phyloP scores from a whole-genome alignment of 2,329 filamentous ascomycete genomes.

The Neoarthrinium moseri region DNA sequence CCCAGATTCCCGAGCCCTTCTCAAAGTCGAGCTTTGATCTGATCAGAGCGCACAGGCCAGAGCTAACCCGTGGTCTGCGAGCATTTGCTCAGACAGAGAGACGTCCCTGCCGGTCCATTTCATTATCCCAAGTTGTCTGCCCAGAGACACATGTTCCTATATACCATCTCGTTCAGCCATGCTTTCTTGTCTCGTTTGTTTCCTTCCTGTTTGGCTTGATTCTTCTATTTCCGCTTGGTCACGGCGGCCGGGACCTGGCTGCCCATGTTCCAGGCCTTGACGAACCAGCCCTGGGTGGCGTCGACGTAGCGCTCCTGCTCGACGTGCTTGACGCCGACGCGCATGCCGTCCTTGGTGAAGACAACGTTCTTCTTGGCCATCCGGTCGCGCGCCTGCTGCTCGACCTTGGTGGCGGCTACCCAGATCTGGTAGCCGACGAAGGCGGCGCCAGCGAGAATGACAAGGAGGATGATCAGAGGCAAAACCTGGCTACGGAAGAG shows the following conservation, averaged over 20 bases:
- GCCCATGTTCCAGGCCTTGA: constrained; percentile 63
- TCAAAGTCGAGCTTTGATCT: too few species aligned
- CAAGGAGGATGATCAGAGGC: constrained; percentile 64
- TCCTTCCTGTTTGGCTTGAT: background rate
- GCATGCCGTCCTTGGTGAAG: constrained; percentile 73
- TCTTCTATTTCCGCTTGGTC: constrained; percentile 6
- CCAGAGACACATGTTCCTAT: too few species aligned
- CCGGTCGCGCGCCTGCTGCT: constrained; percentile 62
- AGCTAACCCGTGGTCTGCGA: too few species aligned
- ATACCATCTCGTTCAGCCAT: too few species aligned
- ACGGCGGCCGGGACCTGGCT: constrained; percentile 2
- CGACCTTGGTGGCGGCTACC: constrained; percentile 64
- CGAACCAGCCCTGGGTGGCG: constrained; percentile 66
- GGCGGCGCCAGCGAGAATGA: constrained; percentile 53
- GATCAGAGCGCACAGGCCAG: too few species aligned
- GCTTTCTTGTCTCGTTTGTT: background rate
- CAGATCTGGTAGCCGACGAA: constrained; percentile 75
- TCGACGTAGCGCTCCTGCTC: constrained; percentile 72
- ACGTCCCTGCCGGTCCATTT: too few species aligned
- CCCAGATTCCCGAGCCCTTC: too few species aligned
- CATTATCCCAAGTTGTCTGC: too few species aligned
- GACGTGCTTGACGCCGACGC: constrained; percentile 68
- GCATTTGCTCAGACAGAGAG: too few species aligned
- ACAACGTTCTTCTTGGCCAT: constrained; percentile 75
- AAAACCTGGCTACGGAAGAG: constrained; percentile 55